Base-by-base conservation (phyloP, 768 basidiomycete species). In the Boletales sp. region DNA sequence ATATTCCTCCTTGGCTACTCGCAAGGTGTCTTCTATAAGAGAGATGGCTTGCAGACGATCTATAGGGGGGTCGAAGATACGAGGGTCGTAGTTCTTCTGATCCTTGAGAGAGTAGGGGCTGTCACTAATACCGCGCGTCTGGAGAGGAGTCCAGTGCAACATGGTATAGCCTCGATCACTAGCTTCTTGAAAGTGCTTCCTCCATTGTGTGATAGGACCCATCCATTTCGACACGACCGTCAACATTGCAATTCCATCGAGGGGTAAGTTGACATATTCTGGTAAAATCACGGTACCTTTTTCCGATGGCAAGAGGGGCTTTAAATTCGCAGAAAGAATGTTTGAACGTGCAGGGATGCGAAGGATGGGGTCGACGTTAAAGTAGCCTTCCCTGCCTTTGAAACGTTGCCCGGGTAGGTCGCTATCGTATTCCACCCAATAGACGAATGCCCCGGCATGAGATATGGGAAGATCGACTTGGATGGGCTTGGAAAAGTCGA, bases 161-260 rank as follows among this genome's bases (percentile, higher is more conserved):
- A 98, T 96, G 45, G 94, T 99, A 74, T 99, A 99, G 1, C 96
- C 95, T 42, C 95, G 77, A 46, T 90, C 78, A 46, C 84, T 81
- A 11, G 92, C 89, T 69, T 94, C 92, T 43, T 79, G 76, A 57
- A 96, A 90, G 64, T 90, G 83, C 4, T 77, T 75, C 39, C 71
- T 75, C 96, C 96, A 98, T 30, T 84, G 74, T 11, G 73, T 67
- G 33, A 91, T 69, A 1, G 86, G 78, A 2, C 94, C 95, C 91
- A 97, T 96, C 96, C 96, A 99, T 67, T 99, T 99, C 2, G 94
- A 95, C 40, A 99, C 84, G 35, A 95, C 77, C 5, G 90, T 94
- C 48, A 98, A 74, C 61, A 98, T 86, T 32, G 87, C 81, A 8
- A 99, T 77, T 14, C 90, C 93, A 64, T 96, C 88, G 38, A 97